Percentiles rank a stretch among this genome's conserved stretches.
Conservation (phyloP, 2,329 filamentous ascomycete species). For the Metarhizium robertsii region DNA sequence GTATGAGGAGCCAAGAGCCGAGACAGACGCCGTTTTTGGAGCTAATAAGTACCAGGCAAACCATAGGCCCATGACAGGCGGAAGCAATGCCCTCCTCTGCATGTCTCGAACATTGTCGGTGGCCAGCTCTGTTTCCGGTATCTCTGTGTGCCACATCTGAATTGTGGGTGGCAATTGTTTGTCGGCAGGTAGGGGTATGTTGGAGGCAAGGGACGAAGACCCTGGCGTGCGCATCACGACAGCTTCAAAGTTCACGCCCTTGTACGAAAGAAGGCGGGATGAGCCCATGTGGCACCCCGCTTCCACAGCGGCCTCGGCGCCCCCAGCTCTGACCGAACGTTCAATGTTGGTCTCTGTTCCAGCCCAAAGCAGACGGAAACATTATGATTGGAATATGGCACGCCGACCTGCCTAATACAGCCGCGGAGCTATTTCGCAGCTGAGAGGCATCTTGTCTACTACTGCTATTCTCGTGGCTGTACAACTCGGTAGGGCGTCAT, state of each 20-base stretch:
- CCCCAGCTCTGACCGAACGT: conserved; percentile 15
- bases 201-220: neutral
- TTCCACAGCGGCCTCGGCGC: conserved; percentile 19
- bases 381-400: neutral
- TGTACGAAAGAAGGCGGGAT: neutral
- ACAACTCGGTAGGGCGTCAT: neutral
- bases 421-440: too few relatives aligned
- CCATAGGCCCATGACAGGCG: neutral
- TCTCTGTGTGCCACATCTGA: neutral
- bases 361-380: neutral
- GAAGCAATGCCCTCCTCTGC: neutral
- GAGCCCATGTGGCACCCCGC: neutral
- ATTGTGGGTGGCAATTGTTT: neutral
- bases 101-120: neutral
- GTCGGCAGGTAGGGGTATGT: neutral
- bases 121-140: neutral
- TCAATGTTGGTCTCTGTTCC: neutral
- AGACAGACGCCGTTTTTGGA: neutral
- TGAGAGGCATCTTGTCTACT: neutral
- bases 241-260: neutral
- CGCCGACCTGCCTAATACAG: neutral
- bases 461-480: neutral
- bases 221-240: neutral
- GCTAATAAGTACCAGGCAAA: neutral
- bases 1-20: neutral